Evolutionary conservation across 2,329 filamentous ascomycete genomes (phyloP), one percentile per base, ranked within the genome.

Genomic region (Fusarium globosum): DNA sequence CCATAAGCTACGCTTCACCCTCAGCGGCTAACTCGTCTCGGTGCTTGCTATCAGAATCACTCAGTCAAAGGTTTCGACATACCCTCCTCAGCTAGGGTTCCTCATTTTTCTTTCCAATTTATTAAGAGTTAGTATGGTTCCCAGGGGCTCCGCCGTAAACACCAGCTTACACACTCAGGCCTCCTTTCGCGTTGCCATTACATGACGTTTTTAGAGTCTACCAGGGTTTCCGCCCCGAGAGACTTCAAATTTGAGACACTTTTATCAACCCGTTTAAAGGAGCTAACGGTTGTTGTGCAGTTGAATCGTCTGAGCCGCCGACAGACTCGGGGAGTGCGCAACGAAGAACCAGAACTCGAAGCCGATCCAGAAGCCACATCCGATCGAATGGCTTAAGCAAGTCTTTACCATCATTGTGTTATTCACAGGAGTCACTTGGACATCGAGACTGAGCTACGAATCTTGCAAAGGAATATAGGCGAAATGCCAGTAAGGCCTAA

Each of bases 171-270:
- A 26, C 48, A 4, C 30, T 6, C n/a, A 26, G 4, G 13, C 30
- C 16, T 26, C n/a, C 13, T 8, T 26, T 15, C 13, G 18, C 30
- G 3, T 1, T 26, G 13, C 21, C 16, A 51, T 51, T 16, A 23
- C 16, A 10, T 4, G 4, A 51, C 7, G 0, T 23, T 28, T 20
- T 33, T 4, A 35, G 8, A 23, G 7, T 20, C 21, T 20, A 23
- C 2, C 16, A 23, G 2, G 8, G 2, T 5, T 4, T 35, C 8
- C 23, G 2, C 1, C 28, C 16, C 15, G 2, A 7, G 2, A 23
- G 8, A 3, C 30, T 51, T 23, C 16, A 5, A 23, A 7, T 8
- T 35, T 8, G 5, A 11, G 12, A 14, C 2, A 20, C 16, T 23
- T 0, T 18, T 23, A 16, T 10, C n/a, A 4, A 16, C 12, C 1